Percentiles rank a stretch among this genome's conserved stretches.
These are phyloP conservation scores for Talaromyces sp. DNA, from an alignment of 2,329 filamentous ascomycete genomes.

Conservation along the genomic window DNA sequence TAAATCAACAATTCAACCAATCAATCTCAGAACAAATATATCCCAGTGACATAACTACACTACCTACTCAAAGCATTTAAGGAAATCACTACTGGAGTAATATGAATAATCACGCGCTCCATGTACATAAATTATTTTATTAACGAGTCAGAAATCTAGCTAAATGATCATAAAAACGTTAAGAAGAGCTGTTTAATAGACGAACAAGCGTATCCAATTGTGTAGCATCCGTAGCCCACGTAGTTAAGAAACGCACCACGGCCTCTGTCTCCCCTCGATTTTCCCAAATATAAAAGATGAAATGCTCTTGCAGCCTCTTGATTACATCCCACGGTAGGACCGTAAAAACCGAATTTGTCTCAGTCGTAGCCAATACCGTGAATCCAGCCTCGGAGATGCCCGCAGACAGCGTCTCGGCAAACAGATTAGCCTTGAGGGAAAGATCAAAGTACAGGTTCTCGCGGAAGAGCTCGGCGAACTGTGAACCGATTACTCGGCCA, in stretches of 20 bases:
- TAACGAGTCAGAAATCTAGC: too few species aligned
- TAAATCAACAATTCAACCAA: too few species aligned
- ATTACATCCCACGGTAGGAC: constrained; percentile 39
- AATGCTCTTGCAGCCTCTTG: constrained; percentile 38
- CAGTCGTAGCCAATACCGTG: constrained; percentile 40
- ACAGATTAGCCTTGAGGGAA: constrained; percentile 41
- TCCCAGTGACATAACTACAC: too few species aligned
- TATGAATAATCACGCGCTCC: too few species aligned
- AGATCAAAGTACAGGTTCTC: constrained; percentile 45
- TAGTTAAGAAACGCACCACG: constrained; percentile 46
- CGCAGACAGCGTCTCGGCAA: constrained; percentile 41
- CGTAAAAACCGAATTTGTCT: constrained; percentile 52
- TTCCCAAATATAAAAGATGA: constrained; percentile 49
- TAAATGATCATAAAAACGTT: background rate
- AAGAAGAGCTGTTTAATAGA: background rate
- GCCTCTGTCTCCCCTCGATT: constrained; percentile 35
- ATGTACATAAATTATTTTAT: too few species aligned
- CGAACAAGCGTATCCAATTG: background rate
- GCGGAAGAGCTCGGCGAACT: constrained; percentile 48
- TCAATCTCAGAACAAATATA: too few species aligned
- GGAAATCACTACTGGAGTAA: too few species aligned
- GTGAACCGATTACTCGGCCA: constrained; percentile 45
- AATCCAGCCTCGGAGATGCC: constrained; percentile 42
- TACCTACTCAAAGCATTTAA: too few species aligned
- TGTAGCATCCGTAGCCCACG: constrained; percentile 42